A percentile compares a stretch with the other conserved stretches of the same genome.
Evolutionary conservation across 176 grass and related monocot genomes (phyloP).

Genomic region (Bonia amplexicaulis): DNA sequence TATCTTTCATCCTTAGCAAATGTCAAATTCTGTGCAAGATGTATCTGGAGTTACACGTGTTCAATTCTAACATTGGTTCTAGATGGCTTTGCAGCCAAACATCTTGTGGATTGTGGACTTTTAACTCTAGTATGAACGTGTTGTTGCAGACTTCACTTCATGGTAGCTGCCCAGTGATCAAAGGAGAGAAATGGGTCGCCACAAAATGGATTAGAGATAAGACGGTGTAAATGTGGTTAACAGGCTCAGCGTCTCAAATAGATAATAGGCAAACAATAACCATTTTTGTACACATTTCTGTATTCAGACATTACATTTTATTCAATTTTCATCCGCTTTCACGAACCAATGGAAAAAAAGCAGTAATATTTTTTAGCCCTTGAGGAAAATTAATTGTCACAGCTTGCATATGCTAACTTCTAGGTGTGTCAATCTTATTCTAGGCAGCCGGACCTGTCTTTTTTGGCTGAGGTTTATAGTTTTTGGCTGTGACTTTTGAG

Average conservation of each 20-base stretch:
- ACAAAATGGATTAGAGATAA: slow-evolving; percentile 92
- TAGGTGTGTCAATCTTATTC: neutral
- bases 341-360: slow-evolving; percentile 2
- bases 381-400: neutral
- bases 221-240: slow-evolving; percentile 20
- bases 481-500: too few species aligned
- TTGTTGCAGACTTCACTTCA: slow-evolving; percentile 71
- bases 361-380: neutral
- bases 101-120: neutral
- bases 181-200: slow-evolving; percentile 95
- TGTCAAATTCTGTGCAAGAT: neutral
- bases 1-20: neutral
- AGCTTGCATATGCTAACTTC: neutral
- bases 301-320: slow-evolving; percentile 33
- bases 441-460: neutral
- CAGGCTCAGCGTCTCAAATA: slow-evolving; percentile 25
- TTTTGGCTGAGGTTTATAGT: too few species aligned
- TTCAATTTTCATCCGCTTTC: slow-evolving; percentile 19
- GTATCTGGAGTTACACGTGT: neutral
- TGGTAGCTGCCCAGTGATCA: slow-evolving; percentile 84
- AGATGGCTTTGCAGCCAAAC: neutral
- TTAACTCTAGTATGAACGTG: neutral
- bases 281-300: slow-evolving; percentile 12
- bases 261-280: slow-evolving; percentile 32
- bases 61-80: neutral